Evolutionary conservation across 163 green algal genomes (phyloP).

Genomic region (Trebouxia gelatinosa): DNA sequence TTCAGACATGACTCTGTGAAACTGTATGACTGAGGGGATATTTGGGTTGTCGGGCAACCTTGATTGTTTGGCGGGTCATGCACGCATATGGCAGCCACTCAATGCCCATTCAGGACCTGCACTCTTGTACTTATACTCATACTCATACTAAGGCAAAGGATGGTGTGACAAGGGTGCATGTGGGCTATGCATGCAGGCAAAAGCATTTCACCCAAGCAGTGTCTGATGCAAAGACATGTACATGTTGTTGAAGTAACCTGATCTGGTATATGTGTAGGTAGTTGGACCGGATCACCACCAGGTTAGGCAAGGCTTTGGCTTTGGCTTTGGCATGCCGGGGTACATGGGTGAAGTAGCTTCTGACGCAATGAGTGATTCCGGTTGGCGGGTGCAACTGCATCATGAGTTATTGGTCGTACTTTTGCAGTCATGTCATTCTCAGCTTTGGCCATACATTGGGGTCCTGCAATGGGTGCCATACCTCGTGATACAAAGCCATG

Average conservation of each 20-base stretch:
- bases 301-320: conserved; percentile 52
- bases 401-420: not conserved
- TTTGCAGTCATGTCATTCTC: not conserved
- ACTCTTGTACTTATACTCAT: no score
- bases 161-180: no score
- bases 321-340: conserved; percentile 27
- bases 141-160: no score
- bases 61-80: no score
- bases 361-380: conserved; percentile 52
- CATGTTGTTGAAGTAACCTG: conserved; percentile 2
- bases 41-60: no score
- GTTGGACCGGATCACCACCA: conserved; percentile 67
- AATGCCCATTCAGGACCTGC: no score
- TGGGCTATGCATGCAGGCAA: no score
- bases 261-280: conserved; percentile 67
- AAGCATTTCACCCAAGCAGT: no score
- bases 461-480: not conserved
- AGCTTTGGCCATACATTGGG: not conserved
- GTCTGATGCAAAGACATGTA: not conserved
- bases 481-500: conserved; percentile 13
- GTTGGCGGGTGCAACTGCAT: conserved; percentile 49
- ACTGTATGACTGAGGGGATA: no score
- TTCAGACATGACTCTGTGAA: not conserved
- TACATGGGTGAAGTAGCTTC: conserved; percentile 63
- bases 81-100: no score